phyloP scores from a whole-genome alignment of 2,329 filamentous ascomycete genomes.

The Botrytis squamosa region DNA sequence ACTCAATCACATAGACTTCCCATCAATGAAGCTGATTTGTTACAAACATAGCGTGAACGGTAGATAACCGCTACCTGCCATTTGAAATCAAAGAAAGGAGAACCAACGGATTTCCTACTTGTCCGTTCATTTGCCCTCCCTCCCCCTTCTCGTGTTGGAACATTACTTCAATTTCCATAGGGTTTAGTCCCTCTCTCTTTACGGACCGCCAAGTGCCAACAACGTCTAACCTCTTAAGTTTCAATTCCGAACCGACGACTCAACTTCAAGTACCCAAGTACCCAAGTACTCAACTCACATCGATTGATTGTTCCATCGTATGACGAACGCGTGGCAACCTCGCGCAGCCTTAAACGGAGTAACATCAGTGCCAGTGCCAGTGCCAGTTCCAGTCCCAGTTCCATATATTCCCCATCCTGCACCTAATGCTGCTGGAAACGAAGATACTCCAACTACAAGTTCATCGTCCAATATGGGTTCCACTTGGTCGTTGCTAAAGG shows the following conservation, averaged over 20 bases:
- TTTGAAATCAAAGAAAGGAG: neutral
- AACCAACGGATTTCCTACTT: neutral
- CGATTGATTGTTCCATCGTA: neutral
- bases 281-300: neutral
- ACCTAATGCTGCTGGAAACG: constrained; percentile 34
- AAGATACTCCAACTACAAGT: constrained; percentile 29
- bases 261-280: neutral
- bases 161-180: neutral
- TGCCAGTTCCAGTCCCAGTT: neutral
- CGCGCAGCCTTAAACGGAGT: neutral
- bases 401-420: constrained; percentile 35
- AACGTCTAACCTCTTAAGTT: neutral
- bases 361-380: neutral
- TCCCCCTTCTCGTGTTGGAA: neutral
- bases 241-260: neutral
- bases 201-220: neutral
- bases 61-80: neutral
- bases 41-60: neutral
- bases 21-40: neutral
- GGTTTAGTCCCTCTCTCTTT: constrained; percentile 3
- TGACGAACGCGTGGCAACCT: constrained; percentile 18
- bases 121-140: neutral
- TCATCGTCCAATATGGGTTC: constrained; percentile 32
- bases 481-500: constrained; percentile 36
- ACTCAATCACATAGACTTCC: neutral